These are phyloP conservation scores for Fraxinus velutina DNA, from an alignment of 305 asterid genomes.

Conservation along the genomic window DNA sequence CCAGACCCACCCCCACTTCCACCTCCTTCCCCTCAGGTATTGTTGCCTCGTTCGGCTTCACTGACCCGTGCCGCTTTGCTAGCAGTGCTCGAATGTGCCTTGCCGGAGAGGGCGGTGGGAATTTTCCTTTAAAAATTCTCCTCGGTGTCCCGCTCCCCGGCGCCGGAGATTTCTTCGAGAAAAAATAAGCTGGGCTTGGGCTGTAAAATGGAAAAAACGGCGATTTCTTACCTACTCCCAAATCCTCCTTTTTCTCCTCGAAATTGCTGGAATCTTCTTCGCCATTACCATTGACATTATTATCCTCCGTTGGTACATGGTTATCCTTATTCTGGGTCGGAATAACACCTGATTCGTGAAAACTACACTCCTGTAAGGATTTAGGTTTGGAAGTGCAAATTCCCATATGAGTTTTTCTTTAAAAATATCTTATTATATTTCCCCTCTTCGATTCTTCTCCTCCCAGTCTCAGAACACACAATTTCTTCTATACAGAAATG, in stretches of 20 bases:
- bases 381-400: constrained; percentile 51
- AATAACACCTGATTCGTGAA: constrained; percentile 17
- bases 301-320: constrained; percentile 12
- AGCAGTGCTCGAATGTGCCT: constrained; percentile 71
- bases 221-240: constrained; percentile 40
- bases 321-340: constrained; percentile 21
- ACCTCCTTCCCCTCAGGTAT: constrained; percentile 59
- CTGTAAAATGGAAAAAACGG: constrained; percentile 63
- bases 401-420: constrained; percentile 40
- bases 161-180: constrained; percentile 68
- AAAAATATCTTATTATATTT: background rate
- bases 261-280: constrained; percentile 19
- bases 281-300: background rate
- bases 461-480: background rate
- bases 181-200: constrained; percentile 68
- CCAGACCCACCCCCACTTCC: constrained; percentile 39
- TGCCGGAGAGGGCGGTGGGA: constrained; percentile 85
- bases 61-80: constrained; percentile 67
- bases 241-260: constrained; percentile 30
- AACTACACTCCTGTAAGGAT: constrained; percentile 35
- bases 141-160: constrained; percentile 48
- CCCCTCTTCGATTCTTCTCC: constrained; percentile 11
- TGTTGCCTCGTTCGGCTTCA: constrained; percentile 57
- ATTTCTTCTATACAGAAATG: too few species aligned
- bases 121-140: constrained; percentile 57